Conservation (phyloP, 208 protist species). For the Acanthamoeba lenticulata region DNA sequence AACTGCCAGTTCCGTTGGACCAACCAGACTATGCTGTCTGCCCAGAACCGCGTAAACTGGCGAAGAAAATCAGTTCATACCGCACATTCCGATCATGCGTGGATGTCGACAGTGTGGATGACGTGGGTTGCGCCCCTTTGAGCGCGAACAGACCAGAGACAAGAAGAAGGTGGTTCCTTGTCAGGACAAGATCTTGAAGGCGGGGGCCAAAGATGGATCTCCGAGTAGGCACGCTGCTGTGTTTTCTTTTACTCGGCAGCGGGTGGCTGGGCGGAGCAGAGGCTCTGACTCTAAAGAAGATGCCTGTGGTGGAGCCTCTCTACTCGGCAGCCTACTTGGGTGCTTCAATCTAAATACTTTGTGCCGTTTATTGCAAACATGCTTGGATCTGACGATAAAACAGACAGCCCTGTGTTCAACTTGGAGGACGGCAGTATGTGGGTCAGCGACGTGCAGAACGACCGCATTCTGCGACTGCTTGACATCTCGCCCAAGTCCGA, state of each 20-base stretch:
- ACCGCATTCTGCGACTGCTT: neutral
- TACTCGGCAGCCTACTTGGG: neutral
- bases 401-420: neutral
- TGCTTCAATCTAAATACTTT: neutral
- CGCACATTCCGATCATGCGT: no score
- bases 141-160: no score
- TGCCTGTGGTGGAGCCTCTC: neutral
- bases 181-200: no score
- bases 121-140: no score
- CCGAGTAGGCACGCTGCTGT: neutral
- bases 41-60: no score
- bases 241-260: neutral
- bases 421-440: neutral
- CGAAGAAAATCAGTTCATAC: no score
- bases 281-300: neutral
- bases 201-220: neutral
- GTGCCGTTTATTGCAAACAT: neutral
- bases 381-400: neutral
- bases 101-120: no score
- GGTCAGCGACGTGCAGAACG: slow-evolving; percentile 4
- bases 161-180: no score
- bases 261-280: neutral
- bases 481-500: neutral
- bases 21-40: no score
- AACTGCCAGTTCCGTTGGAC: no score